Base-by-base conservation (phyloP, 306 rosid genomes). In the Medicago lupulina region DNA sequence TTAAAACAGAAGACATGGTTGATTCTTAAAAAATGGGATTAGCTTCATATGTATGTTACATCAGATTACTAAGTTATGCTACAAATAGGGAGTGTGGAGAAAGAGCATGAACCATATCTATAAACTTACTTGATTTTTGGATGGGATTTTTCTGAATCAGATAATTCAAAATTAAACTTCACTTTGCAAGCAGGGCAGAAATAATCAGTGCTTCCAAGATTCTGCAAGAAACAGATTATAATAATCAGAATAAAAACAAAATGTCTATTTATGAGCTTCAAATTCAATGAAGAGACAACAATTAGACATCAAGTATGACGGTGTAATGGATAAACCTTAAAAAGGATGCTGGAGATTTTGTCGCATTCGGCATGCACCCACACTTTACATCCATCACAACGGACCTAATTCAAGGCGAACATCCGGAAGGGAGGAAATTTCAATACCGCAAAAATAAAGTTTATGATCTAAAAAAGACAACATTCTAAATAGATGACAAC, bases 331-430 rank as follows among this genome's bases (percentile, higher is more conserved):
- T 71, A 82, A 61, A 94, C 98, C 98, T 92, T 92, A 70, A 90
- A 92, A 60, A 77, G 89, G 55, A 86, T 90, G 82, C 87, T 84
- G 75, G 94, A 88, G 81, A 92, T 87, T 85, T 87, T 94, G 90
- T 90, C 97, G 8, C 98, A 94, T 81, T 87, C 97, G 0, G 97
- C 96, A 36, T 94, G 98, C 84, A 92, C 98, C 98, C 97, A 94
- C 49, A 92, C 96, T 81, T 88, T 92, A 84, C 98, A 94, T 76
- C 98, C 97, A 78, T 94, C 97, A 76, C 98, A 94, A 5, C 93
- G 87, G 31, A 90, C 98, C 98, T 94, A 73, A 80, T 64, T 82
- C 79, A 73, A 67, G 74, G 70, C 62, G 47, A 67, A 59, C 40
- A 60, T 55, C 68, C 79, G 11, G 59, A 67, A 70, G 34, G 66